phyloP scores from a whole-genome alignment of 495 filamentous ascomycete species.

The Penicillium bialowiezense region DNA sequence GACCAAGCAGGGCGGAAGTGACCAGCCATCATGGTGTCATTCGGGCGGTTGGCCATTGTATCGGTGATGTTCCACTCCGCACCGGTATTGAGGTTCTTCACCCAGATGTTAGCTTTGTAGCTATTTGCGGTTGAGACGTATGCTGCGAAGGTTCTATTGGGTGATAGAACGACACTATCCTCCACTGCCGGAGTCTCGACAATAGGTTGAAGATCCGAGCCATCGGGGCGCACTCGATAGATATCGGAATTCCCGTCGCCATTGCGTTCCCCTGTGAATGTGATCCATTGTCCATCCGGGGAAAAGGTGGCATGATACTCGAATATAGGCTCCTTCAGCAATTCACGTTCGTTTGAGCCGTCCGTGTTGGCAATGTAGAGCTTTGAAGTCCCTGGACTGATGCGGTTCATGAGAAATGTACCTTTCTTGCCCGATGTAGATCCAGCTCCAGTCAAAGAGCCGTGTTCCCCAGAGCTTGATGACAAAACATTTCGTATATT shows the following conservation, averaged over 20 bases:
- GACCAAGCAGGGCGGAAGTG: conserved; percentile 34
- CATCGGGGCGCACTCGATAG: conserved; percentile 25
- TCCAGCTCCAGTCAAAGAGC: not conserved
- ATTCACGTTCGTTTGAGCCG: conserved; percentile 26
- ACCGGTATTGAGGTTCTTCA: conserved; percentile 24
- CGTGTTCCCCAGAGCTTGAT: not conserved
- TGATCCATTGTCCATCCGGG: conserved; percentile 28
- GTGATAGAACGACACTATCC: conserved; percentile 25
- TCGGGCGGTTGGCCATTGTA: conserved; percentile 2
- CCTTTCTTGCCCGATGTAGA: conserved; percentile 13
- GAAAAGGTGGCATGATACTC: conserved; percentile 39
- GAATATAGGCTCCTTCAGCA: conserved; percentile 26
- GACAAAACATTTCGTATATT: not conserved
- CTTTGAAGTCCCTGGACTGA: conserved; percentile 27
- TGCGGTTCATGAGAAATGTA: conserved; percentile 33
- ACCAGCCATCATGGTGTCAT: conserved; percentile 11
- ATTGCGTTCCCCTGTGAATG: conserved; percentile 27
- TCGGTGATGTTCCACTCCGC: conserved; percentile 26
- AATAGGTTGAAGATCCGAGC: conserved; percentile 21
- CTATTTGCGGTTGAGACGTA: conserved; percentile 27
- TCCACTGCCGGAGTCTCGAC: conserved; percentile 20
- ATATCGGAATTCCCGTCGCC: conserved; percentile 33
- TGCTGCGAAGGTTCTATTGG: conserved; percentile 23
- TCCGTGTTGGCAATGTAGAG: conserved; percentile 34
- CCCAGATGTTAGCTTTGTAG: conserved; percentile 26